phyloP scores from a whole-genome alignment of 306 rosid species.

The Vigna radiata region DNA sequence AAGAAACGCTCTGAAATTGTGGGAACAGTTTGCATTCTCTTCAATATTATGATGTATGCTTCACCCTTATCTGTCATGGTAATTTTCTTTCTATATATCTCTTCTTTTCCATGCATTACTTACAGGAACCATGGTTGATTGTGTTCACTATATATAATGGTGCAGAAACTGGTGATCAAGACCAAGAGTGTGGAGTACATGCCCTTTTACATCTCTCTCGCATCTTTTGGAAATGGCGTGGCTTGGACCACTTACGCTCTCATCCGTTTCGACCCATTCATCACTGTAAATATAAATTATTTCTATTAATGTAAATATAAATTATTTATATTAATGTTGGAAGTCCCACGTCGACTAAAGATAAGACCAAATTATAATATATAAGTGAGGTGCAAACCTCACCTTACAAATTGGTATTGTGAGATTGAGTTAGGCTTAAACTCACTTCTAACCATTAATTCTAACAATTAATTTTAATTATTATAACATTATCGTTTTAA shows the following conservation, averaged over 20 bases:
- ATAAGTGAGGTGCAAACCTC: too few relatives aligned
- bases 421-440: too few relatives aligned
- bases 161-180: conserved; percentile 82
- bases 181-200: conserved; percentile 92
- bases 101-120: too few relatives aligned
- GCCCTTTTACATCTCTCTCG: conserved; percentile 79
- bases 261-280: conserved; percentile 76
- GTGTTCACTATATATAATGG: not conserved
- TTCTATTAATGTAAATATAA: too few relatives aligned
- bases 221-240: conserved; percentile 73
- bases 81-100: not conserved
- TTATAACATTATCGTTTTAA: not conserved
- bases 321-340: too few relatives aligned
- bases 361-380: too few relatives aligned
- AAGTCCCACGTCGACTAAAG: too few relatives aligned
- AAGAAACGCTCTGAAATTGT: conserved; percentile 62
- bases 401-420: too few relatives aligned
- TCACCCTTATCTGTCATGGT: conserved; percentile 85
- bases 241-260: conserved; percentile 85
- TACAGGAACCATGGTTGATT: not conserved
- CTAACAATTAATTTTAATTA: too few relatives aligned
- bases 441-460: too few relatives aligned
- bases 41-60: conserved; percentile 93
- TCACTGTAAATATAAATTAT: conserved; percentile 51
- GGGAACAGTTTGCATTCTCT: conserved; percentile 65